These are phyloP conservation scores for Boechera retrofracta DNA, from an alignment of 345 rosid species.

Conservation along the genomic window DNA sequence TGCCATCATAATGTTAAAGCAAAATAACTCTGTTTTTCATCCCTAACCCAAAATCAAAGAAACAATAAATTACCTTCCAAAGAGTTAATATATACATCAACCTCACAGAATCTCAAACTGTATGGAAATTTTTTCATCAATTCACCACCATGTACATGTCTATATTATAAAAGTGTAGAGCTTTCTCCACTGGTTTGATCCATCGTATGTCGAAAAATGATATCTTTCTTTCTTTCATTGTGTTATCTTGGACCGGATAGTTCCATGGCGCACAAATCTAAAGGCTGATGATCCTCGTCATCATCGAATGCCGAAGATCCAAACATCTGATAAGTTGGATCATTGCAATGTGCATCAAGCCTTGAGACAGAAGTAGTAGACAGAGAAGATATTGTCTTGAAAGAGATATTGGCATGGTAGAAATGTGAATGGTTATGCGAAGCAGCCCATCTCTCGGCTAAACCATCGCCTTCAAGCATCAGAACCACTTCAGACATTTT, in stretches of 20 bases:
- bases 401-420: slow-evolving; percentile 46
- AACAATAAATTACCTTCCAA: not conserved
- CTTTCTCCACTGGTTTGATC: slow-evolving; percentile 1
- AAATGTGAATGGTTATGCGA: slow-evolving; percentile 62
- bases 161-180: slow-evolving; percentile 39
- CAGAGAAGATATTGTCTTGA: slow-evolving; percentile 45
- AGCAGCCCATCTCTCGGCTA: slow-evolving; percentile 92
- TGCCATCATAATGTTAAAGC: slow-evolving; percentile 5
- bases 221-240: slow-evolving; percentile 13
- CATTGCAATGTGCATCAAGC: slow-evolving; percentile 49
- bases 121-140: slow-evolving; percentile 1
- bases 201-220: not conserved
- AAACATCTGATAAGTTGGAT: slow-evolving; percentile 69
- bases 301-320: slow-evolving; percentile 72
- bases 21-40: not conserved
- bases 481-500: slow-evolving; percentile 88
- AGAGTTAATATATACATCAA: slow-evolving; percentile 36
- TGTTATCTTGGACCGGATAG: slow-evolving; percentile 89
- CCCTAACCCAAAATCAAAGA: not conserved
- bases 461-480: slow-evolving; percentile 97
- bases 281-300: slow-evolving; percentile 77
- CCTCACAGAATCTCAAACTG: slow-evolving; percentile 35
- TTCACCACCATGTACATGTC: slow-evolving; percentile 41
- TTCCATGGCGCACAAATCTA: slow-evolving; percentile 90
- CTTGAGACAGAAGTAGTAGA: slow-evolving; percentile 37